A percentile compares a stretch with the other conserved stretches of the same genome.
Conservation (phyloP, 2,329 filamentous ascomycete genomes). For the Lachnum nothofagi region DNA sequence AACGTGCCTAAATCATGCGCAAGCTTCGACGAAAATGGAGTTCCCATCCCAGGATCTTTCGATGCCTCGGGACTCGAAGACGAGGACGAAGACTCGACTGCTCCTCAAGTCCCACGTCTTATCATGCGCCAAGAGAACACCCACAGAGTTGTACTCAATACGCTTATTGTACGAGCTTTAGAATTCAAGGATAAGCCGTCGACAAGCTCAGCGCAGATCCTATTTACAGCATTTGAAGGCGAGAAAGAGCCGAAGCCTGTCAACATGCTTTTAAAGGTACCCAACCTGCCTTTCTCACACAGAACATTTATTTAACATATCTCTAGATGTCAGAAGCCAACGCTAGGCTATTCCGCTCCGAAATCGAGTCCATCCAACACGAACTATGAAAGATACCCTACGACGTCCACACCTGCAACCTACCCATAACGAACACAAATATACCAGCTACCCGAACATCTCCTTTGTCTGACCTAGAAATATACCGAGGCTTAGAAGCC, state of each 20-base stretch:
- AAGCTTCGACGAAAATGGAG: constrained; percentile 49
- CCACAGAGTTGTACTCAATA: constrained; percentile 81
- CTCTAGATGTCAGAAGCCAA: constrained; percentile 32
- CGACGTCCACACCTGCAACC: not conserved
- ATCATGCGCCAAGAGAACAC: constrained; percentile 90
- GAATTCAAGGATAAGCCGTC: constrained; percentile 72
- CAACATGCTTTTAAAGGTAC: constrained; percentile 58
- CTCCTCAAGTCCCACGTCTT: constrained; percentile 57
- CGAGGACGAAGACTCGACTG: constrained; percentile 29
- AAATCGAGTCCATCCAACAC: constrained; percentile 34
- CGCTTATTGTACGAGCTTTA: constrained; percentile 71
- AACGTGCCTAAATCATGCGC: constrained; percentile 62
- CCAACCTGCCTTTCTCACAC: constrained; percentile 21
- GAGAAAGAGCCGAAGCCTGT: constrained; percentile 50
- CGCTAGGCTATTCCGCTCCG: constrained; percentile 29
- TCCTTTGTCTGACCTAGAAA: constrained; percentile 9
- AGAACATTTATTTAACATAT: constrained; percentile 10
- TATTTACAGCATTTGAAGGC: constrained; percentile 60
- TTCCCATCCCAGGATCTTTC: constrained; percentile 48
- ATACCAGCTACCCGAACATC: no score
- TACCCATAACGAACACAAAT: no score
- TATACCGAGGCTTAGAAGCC: constrained; percentile 7
- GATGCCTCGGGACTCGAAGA: constrained; percentile 50
- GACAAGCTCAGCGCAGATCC: constrained; percentile 48
- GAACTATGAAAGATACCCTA: constrained; percentile 22